Conservation (phyloP, 345 rosid genomes). For the Citrus reticulata region DNA sequence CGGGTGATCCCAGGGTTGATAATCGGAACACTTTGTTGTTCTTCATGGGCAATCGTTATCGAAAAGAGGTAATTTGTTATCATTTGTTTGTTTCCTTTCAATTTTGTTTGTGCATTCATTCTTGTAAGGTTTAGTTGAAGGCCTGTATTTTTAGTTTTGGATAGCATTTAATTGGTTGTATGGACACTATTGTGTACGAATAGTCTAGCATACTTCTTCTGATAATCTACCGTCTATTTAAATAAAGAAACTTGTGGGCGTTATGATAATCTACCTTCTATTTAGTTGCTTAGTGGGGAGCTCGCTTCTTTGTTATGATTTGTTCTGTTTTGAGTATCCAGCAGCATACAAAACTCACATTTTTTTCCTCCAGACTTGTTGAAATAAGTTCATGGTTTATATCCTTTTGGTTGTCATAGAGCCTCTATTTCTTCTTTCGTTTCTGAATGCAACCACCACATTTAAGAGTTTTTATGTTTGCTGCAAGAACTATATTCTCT, state of each 20-base stretch:
- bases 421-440: not conserved
- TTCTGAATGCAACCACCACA: not conserved
- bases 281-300: not conserved
- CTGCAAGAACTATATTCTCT: not conserved
- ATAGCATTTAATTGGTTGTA: not conserved
- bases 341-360: not conserved
- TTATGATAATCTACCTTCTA: not conserved
- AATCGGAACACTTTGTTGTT: constrained; percentile 70
- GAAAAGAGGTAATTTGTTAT: constrained; percentile 64
- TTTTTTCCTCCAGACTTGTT: not conserved
- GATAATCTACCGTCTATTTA: not conserved
- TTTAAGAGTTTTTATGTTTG: not conserved
- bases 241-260: not conserved
- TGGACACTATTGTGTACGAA: not conserved
- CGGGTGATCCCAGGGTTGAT: constrained; percentile 60
- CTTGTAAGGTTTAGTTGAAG: not conserved
- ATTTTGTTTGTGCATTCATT: not conserved
- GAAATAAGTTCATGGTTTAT: not conserved
- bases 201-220: not conserved
- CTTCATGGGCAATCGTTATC: constrained; percentile 97
- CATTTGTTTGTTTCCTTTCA: not conserved
- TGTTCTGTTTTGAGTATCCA: not conserved
- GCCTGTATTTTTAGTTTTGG: not conserved
- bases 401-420: not conserved
- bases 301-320: not conserved